These are phyloP conservation scores for Cercophora newfieldiana DNA, from an alignment of 495 filamentous ascomycete genomes.

Conservation along the genomic window DNA sequence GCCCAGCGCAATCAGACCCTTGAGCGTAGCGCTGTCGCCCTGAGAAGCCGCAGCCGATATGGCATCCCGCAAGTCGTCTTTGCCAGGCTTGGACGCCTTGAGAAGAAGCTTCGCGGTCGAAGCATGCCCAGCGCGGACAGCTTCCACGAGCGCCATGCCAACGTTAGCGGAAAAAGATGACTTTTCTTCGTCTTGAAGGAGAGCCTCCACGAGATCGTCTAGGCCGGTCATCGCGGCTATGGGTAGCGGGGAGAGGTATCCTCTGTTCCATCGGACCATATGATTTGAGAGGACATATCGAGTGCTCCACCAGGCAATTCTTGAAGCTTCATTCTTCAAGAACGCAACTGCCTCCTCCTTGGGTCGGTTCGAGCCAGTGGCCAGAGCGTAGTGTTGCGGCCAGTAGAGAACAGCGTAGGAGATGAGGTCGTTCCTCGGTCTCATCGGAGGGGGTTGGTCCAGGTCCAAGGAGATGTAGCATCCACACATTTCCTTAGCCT, in stretches of 20 bases:
- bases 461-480: neutral
- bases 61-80: neutral
- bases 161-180: neutral
- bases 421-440: neutral
- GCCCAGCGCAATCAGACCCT: neutral
- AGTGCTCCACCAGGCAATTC: neutral
- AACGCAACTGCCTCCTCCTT: neutral
- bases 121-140: neutral
- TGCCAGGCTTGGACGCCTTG: neutral
- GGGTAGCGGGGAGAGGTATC: neutral
- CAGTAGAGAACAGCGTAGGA: slow-evolving; percentile 2
- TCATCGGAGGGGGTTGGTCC: neutral
- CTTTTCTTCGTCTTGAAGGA: neutral
- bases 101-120: neutral
- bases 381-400: neutral
- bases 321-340: neutral
- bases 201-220: neutral
- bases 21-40: neutral
- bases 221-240: neutral
- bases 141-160: neutral
- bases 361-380: neutral
- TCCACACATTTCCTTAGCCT: neutral
- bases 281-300: slow-evolving; percentile 1
- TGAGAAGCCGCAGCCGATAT: neutral
- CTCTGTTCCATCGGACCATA: neutral